These are phyloP conservation scores for Calcarisporium arbuscula DNA, from an alignment of 2,329 filamentous ascomycete species.

Conservation along the genomic window DNA sequence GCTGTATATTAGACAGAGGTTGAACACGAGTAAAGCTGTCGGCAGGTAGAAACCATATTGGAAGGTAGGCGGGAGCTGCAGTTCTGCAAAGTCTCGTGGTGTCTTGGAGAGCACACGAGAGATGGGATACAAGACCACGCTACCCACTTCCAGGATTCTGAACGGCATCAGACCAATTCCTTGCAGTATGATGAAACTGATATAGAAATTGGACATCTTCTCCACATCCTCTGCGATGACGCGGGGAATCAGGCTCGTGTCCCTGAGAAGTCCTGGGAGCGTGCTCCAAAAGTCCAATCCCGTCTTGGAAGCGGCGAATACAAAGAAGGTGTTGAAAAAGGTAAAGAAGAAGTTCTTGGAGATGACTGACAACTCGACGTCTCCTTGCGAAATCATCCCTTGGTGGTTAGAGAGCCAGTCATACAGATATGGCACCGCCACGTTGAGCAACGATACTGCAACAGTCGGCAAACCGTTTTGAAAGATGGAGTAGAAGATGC, in stretches of 20 bases:
- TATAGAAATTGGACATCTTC: slow-evolving; percentile 75
- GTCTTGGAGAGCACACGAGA: slow-evolving; percentile 74
- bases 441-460: slow-evolving; percentile 78
- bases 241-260: slow-evolving; percentile 71
- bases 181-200: slow-evolving; percentile 89
- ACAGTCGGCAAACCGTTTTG: slow-evolving; percentile 84
- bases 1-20: slow-evolving; percentile 93
- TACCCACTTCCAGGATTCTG: slow-evolving; percentile 82
- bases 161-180: slow-evolving; percentile 91
- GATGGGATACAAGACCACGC: slow-evolving; percentile 76
- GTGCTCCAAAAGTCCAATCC: slow-evolving; percentile 69
- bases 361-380: slow-evolving; percentile 89
- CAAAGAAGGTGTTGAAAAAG: slow-evolving; percentile 97
- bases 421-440: slow-evolving; percentile 89
- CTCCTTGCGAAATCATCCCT: slow-evolving; percentile 90
- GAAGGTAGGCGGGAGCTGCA: slow-evolving; percentile 78
- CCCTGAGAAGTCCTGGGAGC: slow-evolving; percentile 67
- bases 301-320: slow-evolving; percentile 85
- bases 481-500: slow-evolving; percentile 67
- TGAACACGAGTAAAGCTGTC: slow-evolving; percentile 85
- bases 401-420: slow-evolving; percentile 87
- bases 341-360: slow-evolving; percentile 99
- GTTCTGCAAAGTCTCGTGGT: slow-evolving; percentile 79
- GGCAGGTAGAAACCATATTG: slow-evolving; percentile 96
- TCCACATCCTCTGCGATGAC: slow-evolving; percentile 72